These are phyloP conservation scores for Arthroderma sp. DNA, from an alignment of 2,329 filamentous ascomycete species.

Conservation along the genomic window DNA sequence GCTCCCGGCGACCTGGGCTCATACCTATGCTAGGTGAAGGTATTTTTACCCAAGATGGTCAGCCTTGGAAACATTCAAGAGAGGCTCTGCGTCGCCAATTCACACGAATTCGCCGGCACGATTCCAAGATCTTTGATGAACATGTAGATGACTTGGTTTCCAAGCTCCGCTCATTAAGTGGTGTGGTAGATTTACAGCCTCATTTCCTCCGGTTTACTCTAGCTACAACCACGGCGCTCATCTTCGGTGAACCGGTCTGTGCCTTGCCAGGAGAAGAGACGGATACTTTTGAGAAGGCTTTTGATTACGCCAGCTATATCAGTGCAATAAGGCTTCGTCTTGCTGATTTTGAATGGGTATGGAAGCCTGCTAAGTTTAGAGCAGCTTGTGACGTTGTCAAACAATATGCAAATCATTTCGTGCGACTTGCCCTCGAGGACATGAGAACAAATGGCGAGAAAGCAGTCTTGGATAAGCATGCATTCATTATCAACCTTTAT, in stretches of 20 bases:
- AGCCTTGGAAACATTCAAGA: conserved; percentile 31
- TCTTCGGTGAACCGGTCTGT: conserved; percentile 58
- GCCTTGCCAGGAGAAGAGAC: too few species aligned
- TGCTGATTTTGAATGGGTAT: too few species aligned
- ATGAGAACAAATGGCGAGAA: conserved; percentile 29
- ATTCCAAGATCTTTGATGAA: background rate
- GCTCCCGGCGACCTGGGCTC: background rate
- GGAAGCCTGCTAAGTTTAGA: too few species aligned
- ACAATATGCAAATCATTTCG: too few species aligned
- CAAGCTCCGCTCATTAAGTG: background rate
- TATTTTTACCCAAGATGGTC: conserved; percentile 40
- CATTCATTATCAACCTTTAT: too few species aligned
- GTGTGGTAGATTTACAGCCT: conserved; percentile 44
- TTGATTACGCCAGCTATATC: conserved; percentile 28
- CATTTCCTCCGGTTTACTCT: conserved; percentile 57
- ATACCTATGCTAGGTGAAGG: conserved; percentile 33
- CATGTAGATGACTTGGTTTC: background rate
- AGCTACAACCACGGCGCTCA: conserved; percentile 67
- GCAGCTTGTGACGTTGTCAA: too few species aligned
- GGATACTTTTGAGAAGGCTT: too few species aligned
- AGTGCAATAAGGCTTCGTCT: too few species aligned
- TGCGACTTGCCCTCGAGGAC: too few species aligned
- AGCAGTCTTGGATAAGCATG: conserved; percentile 45
- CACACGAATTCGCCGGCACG: conserved; percentile 8
- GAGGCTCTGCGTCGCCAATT: conserved; percentile 39